Conservation (phyloP, 352 stramenopile species). For the Plasmopara viticola region DNA sequence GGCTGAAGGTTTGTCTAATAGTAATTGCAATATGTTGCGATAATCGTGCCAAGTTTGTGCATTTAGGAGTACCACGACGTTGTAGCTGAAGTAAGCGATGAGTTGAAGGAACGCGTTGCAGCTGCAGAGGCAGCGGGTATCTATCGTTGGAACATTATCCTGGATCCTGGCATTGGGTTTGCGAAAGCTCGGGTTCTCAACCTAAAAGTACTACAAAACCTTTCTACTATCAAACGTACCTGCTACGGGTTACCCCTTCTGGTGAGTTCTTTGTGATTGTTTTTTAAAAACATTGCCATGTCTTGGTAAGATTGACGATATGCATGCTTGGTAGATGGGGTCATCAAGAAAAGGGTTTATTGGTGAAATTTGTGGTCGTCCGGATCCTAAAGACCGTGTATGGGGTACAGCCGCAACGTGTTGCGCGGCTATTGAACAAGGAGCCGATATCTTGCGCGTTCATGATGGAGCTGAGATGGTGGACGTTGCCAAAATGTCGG, state of each 20-base stretch:
- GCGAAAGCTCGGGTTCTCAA: slow-evolving; percentile 92
- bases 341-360: slow-evolving; percentile 98
- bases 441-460: slow-evolving; percentile 91
- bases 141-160: slow-evolving; percentile 91
- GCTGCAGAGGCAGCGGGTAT: slow-evolving; percentile 84
- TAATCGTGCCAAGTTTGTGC: neutral
- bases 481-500: slow-evolving; percentile 87
- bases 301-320: no score
- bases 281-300: no score
- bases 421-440: slow-evolving; percentile 67
- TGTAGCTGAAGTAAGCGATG: slow-evolving; percentile 76
- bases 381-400: slow-evolving; percentile 81
- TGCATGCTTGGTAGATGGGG: no score
- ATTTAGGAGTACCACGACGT: slow-evolving; percentile 86
- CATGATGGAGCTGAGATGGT: slow-evolving; percentile 92
- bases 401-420: slow-evolving; percentile 92
- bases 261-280: slow-evolving; percentile 25
- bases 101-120: slow-evolving; percentile 66
- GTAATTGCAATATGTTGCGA: neutral
- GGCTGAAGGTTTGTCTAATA: slow-evolving; percentile 42
- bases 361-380: slow-evolving; percentile 86
- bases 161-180: slow-evolving; percentile 98
- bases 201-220: slow-evolving; percentile 82
- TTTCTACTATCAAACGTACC: slow-evolving; percentile 42
- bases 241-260: slow-evolving; percentile 54